These are phyloP conservation scores for Mycena rebaudengoi DNA, from an alignment of 768 basidiomycete genomes.

Conservation along the genomic window DNA sequence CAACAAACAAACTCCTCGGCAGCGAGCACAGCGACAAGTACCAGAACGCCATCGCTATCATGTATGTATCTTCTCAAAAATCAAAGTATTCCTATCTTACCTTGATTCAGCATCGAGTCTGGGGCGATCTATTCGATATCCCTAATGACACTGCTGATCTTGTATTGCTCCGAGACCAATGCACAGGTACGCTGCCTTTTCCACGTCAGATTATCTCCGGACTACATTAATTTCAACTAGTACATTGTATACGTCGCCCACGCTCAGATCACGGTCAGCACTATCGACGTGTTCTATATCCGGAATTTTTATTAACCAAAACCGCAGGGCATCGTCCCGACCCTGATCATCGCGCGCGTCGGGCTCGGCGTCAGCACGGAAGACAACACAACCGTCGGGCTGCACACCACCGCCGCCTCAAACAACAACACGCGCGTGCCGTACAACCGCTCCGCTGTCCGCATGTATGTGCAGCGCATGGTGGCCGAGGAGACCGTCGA, in stretches of 20 bases:
- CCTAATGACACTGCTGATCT: background rate
- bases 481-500: background rate
- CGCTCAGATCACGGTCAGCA: background rate
- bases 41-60: conserved; percentile 1
- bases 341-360: conserved; percentile 9
- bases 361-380: conserved; percentile 7
- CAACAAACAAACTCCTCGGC: background rate
- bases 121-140: conserved; percentile 7
- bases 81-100: background rate
- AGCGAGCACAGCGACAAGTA: conserved; percentile 2
- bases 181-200: background rate
- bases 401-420: background rate
- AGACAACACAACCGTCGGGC: background rate
- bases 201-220: background rate
- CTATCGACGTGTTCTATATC: too few species aligned
- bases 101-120: conserved; percentile 4
- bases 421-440: background rate
- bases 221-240: background rate
- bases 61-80: conserved; percentile 4
- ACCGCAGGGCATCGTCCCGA: conserved; percentile 6
- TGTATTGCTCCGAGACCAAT: background rate
- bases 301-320: too few species aligned
- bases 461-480: background rate
- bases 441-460: background rate
- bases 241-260: background rate